Evolutionary conservation across 371 early-diverging fungal species (phyloP).

Genomic region (Saksenaea oblongispora): DNA sequence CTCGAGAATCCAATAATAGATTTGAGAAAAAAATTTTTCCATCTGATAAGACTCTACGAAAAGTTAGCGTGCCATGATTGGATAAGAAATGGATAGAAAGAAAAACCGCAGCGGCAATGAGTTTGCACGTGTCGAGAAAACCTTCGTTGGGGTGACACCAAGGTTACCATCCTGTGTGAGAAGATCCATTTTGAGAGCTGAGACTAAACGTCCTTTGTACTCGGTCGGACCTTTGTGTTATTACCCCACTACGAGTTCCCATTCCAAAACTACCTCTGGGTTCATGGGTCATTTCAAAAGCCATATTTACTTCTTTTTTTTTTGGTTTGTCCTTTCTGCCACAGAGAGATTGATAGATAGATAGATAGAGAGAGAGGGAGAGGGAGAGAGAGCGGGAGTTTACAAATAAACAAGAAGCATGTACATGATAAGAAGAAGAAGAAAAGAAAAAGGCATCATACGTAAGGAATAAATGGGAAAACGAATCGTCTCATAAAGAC

Average conservation of each 20-base stretch:
- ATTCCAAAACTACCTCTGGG: slow-evolving; percentile 1
- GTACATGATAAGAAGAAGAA: background rate
- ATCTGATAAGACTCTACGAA: background rate
- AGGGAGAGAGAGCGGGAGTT: background rate
- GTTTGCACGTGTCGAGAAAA: background rate
- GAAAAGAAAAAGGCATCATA: background rate
- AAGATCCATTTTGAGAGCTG: background rate
- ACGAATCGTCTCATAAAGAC: background rate
- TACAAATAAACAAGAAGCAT: slow-evolving; percentile 4
- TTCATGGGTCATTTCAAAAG: background rate
- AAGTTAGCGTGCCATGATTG: background rate
- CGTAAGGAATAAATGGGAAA: background rate
- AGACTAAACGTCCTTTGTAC: background rate
- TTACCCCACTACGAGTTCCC: slow-evolving; percentile 5
- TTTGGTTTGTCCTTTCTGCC: slow-evolving; percentile 3
- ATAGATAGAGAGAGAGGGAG: no score
- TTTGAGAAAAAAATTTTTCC: background rate
- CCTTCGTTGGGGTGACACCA: background rate
- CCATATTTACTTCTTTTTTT: slow-evolving; percentile 1
- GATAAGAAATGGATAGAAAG: background rate
- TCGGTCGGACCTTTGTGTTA: background rate
- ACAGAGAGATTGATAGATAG: background rate
- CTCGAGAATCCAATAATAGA: background rate
- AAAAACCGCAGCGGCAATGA: background rate
- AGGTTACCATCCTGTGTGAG: background rate